Percentiles rank a stretch among this genome's conserved stretches.
phyloP scores from a whole-genome alignment of 2,329 filamentous ascomycete species.

The Cordyceps fumosorosea region DNA sequence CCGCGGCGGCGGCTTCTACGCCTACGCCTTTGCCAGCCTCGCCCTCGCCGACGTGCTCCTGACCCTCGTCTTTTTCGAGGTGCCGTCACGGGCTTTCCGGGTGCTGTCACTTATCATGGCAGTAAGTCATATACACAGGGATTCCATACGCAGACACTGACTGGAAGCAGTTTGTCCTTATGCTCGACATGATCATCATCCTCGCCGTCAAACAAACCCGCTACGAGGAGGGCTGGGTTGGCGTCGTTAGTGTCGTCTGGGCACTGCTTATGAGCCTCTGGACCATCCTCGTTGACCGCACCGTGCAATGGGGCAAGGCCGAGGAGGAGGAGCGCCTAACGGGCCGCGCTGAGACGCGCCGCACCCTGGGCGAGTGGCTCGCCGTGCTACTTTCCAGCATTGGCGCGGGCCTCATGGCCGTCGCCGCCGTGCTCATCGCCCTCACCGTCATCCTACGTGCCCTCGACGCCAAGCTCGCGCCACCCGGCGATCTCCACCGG shows the following conservation, averaged over 20 bases:
- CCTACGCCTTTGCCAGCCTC: conserved; percentile 76
- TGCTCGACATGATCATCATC: conserved; percentile 70
- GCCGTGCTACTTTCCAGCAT: conserved; percentile 71
- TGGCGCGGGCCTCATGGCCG: conserved; percentile 60
- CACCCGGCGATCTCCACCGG: conserved; percentile 68
- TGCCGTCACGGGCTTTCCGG: conserved; percentile 73
- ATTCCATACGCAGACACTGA: neutral
- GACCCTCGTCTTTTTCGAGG: conserved; percentile 77
- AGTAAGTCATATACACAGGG: neutral
- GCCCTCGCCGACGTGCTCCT: conserved; percentile 70
- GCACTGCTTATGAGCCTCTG: conserved; percentile 72
- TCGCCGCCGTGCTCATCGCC: conserved; percentile 68
- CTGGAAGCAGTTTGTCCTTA: conserved; percentile 24
- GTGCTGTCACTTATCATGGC: conserved; percentile 64
- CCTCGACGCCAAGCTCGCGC: conserved; percentile 65
- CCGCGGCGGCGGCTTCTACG: conserved; percentile 86
- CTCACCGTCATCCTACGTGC: conserved; percentile 73
- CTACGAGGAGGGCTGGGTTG: conserved; percentile 83
- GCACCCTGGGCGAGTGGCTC: conserved; percentile 77
- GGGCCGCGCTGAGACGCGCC: conserved; percentile 77
- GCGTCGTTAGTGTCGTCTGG: conserved; percentile 79
- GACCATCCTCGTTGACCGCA: conserved; percentile 70
- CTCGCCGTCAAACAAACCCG: conserved; percentile 67
- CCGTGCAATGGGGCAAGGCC: conserved; percentile 84
- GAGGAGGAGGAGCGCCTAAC: conserved; percentile 92